phyloP scores from a whole-genome alignment of 768 basidiomycete genomes.

The Tephrocybe sp. region DNA sequence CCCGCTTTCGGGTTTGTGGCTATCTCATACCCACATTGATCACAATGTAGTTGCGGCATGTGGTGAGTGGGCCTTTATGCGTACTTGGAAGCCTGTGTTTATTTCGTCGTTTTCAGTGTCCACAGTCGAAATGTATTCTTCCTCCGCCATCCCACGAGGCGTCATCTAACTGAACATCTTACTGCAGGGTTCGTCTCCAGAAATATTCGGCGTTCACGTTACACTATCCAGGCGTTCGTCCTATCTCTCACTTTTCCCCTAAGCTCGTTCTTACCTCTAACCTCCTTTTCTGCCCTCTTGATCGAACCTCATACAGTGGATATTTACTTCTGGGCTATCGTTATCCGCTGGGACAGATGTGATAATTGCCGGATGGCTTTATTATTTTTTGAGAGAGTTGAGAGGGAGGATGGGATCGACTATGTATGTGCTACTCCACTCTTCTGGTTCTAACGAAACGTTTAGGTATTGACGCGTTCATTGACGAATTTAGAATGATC shows the following conservation, averaged over 20 bases:
- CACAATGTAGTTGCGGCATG: slow-evolving; percentile 24
- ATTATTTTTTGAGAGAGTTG: slow-evolving; percentile 31
- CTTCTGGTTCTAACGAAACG: no score
- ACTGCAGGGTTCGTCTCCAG: slow-evolving; percentile 16
- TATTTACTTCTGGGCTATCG: slow-evolving; percentile 41
- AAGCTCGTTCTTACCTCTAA: no score
- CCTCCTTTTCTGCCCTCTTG: no score
- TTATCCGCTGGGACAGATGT: slow-evolving; percentile 38
- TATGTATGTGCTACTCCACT: slow-evolving; percentile 21
- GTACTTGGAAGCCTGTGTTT: neutral
- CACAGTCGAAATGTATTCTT: slow-evolving; percentile 26
- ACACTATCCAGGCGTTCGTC: slow-evolving; percentile 21
- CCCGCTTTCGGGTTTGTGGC: neutral
- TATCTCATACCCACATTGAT: no score
- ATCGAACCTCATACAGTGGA: slow-evolving; percentile 25
- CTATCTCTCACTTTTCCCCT: no score
- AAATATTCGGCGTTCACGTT: slow-evolving; percentile 15
- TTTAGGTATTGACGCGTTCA: no score
- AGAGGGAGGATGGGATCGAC: slow-evolving; percentile 26
- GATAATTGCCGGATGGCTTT: slow-evolving; percentile 36
- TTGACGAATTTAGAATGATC: no score
- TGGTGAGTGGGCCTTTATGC: slow-evolving; percentile 14
- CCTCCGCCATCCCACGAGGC: no score
- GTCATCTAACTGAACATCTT: no score
- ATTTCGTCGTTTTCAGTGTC: slow-evolving; percentile 20